phyloP scores from a whole-genome alignment of 1,284 basidiomycete species.

The Ustilago sp. region DNA sequence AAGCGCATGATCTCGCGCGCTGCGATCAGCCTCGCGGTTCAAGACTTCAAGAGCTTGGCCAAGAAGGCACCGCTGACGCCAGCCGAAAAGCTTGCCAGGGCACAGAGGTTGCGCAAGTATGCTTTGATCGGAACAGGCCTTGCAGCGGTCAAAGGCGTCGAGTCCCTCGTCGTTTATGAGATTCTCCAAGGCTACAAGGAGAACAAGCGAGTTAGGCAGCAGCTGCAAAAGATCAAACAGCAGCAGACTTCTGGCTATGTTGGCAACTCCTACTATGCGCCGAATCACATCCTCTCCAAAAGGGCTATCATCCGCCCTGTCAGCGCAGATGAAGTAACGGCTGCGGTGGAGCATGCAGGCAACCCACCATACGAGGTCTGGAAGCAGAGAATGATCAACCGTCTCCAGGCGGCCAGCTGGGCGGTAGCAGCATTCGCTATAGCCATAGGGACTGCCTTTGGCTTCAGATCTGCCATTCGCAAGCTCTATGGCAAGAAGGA shows the following conservation, averaged over 20 bases:
- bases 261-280: neutral
- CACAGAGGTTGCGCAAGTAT: constrained; percentile 4
- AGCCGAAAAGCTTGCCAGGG: constrained; percentile 8
- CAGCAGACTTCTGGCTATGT: neutral
- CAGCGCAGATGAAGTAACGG: neutral
- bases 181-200: neutral
- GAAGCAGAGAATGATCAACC: neutral
- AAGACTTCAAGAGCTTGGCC: constrained; percentile 17
- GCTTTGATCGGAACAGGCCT: neutral
- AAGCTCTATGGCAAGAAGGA: neutral
- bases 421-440: accelerated
- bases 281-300: neutral
- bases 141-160: neutral
- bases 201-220: neutral
- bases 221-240: neutral
- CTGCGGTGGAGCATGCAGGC: no score
- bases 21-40: neutral
- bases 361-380: neutral
- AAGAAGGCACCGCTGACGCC: neutral
- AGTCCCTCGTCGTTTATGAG: neutral
- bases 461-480: neutral
- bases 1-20: neutral
- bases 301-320: constrained; percentile 3
- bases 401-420: neutral
- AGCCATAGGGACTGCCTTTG: neutral